phyloP scores from a whole-genome alignment of 495 filamentous ascomycete genomes.

The Penicillium coffeae region DNA sequence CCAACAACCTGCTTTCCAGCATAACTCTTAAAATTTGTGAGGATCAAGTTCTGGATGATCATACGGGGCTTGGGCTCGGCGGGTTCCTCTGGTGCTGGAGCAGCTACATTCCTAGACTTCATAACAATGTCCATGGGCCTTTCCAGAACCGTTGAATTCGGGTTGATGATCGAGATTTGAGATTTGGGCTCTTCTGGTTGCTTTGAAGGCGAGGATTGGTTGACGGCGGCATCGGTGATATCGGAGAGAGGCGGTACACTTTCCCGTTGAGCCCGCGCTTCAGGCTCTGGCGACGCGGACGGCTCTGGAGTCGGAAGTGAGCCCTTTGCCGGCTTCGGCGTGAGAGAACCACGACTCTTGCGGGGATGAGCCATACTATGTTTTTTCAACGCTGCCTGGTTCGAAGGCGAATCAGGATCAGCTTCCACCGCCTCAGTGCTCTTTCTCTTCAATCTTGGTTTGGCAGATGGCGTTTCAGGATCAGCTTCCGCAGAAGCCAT shows the following conservation, averaged over 20 bases:
- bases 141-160: slow-evolving; percentile 71
- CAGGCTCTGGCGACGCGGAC: slow-evolving; percentile 49
- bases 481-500: slow-evolving; percentile 41
- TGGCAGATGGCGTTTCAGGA: slow-evolving; percentile 62
- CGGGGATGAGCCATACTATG: slow-evolving; percentile 61
- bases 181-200: slow-evolving; percentile 36
- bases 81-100: slow-evolving; percentile 62
- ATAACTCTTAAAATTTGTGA: slow-evolving; percentile 98
- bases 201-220: slow-evolving; percentile 49
- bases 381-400: slow-evolving; percentile 59
- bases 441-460: slow-evolving; percentile 54
- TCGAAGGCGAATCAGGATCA: slow-evolving; percentile 60
- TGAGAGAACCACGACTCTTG: slow-evolving; percentile 48
- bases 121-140: slow-evolving; percentile 93
- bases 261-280: slow-evolving; percentile 44
- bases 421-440: slow-evolving; percentile 41
- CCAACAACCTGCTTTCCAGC: slow-evolving; percentile 93
- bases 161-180: slow-evolving; percentile 62
- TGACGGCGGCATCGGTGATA: slow-evolving; percentile 69
- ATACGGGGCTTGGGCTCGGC: slow-evolving; percentile 75
- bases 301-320: slow-evolving; percentile 59
- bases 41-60: slow-evolving; percentile 83
- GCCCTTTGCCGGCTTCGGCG: slow-evolving; percentile 40
- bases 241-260: slow-evolving; percentile 67
- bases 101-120: slow-evolving; percentile 71